A percentile compares a stretch with the other conserved stretches of the same genome.
Evolutionary conservation across 805 yeast genomes (phyloP).

Genomic region (Wickerhamomyces chaumierensis): DNA sequence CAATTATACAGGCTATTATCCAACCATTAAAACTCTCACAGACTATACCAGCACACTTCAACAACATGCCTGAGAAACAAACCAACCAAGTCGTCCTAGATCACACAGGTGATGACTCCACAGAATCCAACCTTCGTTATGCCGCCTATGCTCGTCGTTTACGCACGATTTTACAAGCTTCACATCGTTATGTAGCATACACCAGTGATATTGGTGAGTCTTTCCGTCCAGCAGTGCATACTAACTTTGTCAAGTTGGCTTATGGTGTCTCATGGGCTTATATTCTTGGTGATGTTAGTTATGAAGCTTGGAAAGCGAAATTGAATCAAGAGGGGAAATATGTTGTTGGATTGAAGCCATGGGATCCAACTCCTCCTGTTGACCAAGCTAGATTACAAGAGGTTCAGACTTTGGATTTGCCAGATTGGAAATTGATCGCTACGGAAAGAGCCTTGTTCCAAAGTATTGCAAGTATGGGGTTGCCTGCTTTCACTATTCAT

Average conservation of each 20-base stretch:
- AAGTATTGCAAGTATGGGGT: conserved; percentile 73
- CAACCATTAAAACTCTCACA: background rate
- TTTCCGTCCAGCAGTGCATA: conserved; percentile 73
- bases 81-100: background rate
- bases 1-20: background rate
- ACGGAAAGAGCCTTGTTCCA: conserved; percentile 72
- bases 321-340: conserved; percentile 56
- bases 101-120: conserved; percentile 22
- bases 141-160: conserved; percentile 75
- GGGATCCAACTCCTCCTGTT: conserved; percentile 40
- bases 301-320: conserved; percentile 62
- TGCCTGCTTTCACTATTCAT: conserved; percentile 81
- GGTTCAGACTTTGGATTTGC: conserved; percentile 24
- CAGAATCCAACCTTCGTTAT: conserved; percentile 48
- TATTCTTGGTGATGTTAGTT: conserved; percentile 63
- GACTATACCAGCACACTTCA: background rate
- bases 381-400: conserved; percentile 24
- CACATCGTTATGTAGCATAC: conserved; percentile 77
- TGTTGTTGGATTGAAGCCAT: conserved; percentile 51
- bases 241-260: conserved; percentile 48
- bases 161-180: conserved; percentile 57
- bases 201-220: conserved; percentile 84
- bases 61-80: background rate
- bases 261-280: conserved; percentile 73
- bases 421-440: conserved; percentile 58